Evolutionary conservation across 352 stramenopile genomes (phyloP), one percentile per base, ranked within the genome.

Genomic region (Vaucheria bursata): DNA sequence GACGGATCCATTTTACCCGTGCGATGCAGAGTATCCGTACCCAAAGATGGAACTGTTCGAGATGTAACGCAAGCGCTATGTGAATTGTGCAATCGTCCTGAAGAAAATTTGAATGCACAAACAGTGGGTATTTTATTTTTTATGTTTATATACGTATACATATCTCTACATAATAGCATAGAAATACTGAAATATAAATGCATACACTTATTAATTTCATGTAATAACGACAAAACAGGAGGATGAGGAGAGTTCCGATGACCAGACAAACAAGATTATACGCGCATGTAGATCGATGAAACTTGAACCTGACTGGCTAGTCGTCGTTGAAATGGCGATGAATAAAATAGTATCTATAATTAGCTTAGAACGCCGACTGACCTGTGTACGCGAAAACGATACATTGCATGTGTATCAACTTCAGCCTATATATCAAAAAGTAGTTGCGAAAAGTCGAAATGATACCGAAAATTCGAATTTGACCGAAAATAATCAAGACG

Each of bases 401-500:
- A 66, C 75, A 7, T 70, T 81, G 18, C 73, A 81, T 36, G 70
- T 81, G 12, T 81, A 81, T 35, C 70, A 81, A 72, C 71, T 81
- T 38, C 71, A 79, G 35, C 49, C 65, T 12, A 5, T 70, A n/a
- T n/a, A n/a, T n/a, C n/a, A n/a, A n/a, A n/a, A n/a, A n/a, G n/a
- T n/a, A n/a, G n/a, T n/a, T n/a, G n/a, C n/a, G n/a, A n/a, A n/a
- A n/a, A n/a, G n/a, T n/a, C n/a, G n/a, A n/a, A n/a, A n/a, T n/a
- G n/a, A n/a, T n/a, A n/a, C n/a, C n/a, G n/a, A n/a, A n/a, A n/a
- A n/a, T n/a, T n/a, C n/a, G n/a, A n/a, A n/a, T n/a, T n/a, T n/a
- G n/a, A n/a, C n/a, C n/a, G n/a, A n/a, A n/a, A n/a, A n/a, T n/a
- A n/a, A n/a, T n/a, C n/a, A n/a, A n/a, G n/a, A n/a, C n/a, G n/a